Base-by-base conservation (phyloP, 2,329 filamentous ascomycete genomes). In the Hypoxylon sp. region DNA sequence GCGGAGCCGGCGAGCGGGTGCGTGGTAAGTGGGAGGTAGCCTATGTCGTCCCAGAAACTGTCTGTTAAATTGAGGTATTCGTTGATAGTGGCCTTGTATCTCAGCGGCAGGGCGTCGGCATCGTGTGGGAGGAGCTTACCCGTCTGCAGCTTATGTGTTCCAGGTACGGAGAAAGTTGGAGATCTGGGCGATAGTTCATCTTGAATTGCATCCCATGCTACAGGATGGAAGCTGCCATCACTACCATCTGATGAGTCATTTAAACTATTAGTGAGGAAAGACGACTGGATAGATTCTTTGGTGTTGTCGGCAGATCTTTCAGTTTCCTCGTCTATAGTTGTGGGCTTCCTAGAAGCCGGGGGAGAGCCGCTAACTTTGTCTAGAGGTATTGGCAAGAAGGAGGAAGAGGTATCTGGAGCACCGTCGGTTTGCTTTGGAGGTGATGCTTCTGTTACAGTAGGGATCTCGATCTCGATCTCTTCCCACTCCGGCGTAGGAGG, bases 41-140 rank as follows among this genome's bases (percentile, higher is more conserved):
- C 24, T 26, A 73, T 67, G 3, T 70, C 69, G 3, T 55, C 14
- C 72, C 71, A 74, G 5, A 51, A 26, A 1, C 2, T 5, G 1
- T 13, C 11, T 3, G 5, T 14, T 26, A 62, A 11, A 0, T 17
- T 1, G 8, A 57, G 9, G 19, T 58, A 29, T 6, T 9, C 8
- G 3, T 6, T 9, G 17, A 71, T 33, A 6, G 2, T 1, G 1
- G 19, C 11, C 11, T 60, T 39, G 57, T 74, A 75, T 0, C 14
- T 11, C 1, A 35, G 3, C 5, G 67, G 5, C 14, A 74, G 47
- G 3, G 46, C 6, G 13, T 10, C 9, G 10, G 53, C 3, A 51
- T 72, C 63, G 66, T 74, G 74, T 3, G 74, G 73, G 9, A n/a
- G 62, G 5, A 76, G 57, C 29, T 73, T 73, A 44, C 2, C 39